Conservation (phyloP, 2,329 filamentous ascomycete species). For the Fusarium nelsonii region DNA sequence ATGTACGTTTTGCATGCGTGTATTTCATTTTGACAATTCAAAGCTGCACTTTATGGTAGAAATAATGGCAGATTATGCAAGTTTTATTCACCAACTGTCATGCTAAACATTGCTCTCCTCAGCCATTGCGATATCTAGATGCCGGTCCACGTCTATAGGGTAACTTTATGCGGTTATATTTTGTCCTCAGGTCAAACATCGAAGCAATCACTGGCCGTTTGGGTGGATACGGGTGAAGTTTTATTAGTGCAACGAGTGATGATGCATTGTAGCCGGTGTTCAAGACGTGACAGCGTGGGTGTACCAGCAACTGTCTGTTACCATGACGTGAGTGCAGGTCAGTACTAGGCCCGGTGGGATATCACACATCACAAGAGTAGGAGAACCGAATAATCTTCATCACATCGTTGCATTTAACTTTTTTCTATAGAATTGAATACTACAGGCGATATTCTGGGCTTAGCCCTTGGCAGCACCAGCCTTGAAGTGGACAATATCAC, state of each 20-base stretch:
- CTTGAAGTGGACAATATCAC: constrained; percentile 89
- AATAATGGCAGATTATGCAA: background rate
- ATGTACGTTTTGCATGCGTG: background rate
- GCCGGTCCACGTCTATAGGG: background rate
- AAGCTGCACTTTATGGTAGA: background rate
- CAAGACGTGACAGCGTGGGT: background rate
- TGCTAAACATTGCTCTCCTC: background rate
- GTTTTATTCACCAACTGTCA: background rate
- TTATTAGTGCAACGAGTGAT: background rate
- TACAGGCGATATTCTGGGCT: constrained; percentile 34
- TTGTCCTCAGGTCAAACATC: background rate
- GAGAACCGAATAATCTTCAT: constrained; percentile 7
- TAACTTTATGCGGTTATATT: background rate
- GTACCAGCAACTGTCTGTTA: no score
- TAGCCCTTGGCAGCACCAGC: constrained; percentile 83
- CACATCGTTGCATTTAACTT: constrained; percentile 46
- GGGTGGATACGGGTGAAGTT: background rate
- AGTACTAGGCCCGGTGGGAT: no score
- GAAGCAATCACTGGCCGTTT: background rate
- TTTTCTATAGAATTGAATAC: constrained; percentile 33
- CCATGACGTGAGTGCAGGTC: no score
- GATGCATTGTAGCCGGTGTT: no score
- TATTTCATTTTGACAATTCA: background rate
- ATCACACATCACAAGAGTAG: background rate
- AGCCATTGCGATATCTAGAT: background rate